These are phyloP conservation scores for Picochlorum sp. DNA, from an alignment of 139 green algal species.

Conservation along the genomic window DNA sequence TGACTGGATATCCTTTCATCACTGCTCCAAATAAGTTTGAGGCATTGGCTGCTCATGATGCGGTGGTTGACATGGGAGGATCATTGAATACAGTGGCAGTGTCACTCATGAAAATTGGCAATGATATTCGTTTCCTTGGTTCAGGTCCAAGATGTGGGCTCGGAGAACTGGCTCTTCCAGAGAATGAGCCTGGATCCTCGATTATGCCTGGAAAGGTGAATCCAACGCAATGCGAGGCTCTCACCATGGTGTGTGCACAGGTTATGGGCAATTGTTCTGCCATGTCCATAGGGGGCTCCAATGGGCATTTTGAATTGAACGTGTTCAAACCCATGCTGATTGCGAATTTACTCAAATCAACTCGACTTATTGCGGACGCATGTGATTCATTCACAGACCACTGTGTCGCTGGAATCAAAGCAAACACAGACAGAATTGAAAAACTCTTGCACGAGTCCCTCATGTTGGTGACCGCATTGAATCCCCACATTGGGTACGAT, in stretches of 20 bases:
- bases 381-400: slow-evolving; percentile 67
- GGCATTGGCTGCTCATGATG: slow-evolving; percentile 89
- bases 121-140: slow-evolving; percentile 70
- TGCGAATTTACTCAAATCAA: slow-evolving; percentile 45
- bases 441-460: slow-evolving; percentile 80
- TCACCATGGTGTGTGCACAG: slow-evolving; percentile 90
- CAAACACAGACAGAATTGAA: slow-evolving; percentile 70
- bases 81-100: slow-evolving; percentile 85
- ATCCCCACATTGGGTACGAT: slow-evolving; percentile 89
- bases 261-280: slow-evolving; percentile 91
- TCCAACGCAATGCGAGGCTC: slow-evolving; percentile 92
- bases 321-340: slow-evolving; percentile 90
- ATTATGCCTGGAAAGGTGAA: slow-evolving; percentile 99
- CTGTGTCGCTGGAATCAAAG: slow-evolving; percentile 52
- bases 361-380: slow-evolving; percentile 71
- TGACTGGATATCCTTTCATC: slow-evolving; percentile 82
- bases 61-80: slow-evolving; percentile 70
- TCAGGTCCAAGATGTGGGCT: slow-evolving; percentile 79
- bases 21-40: slow-evolving; percentile 98
- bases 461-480: slow-evolving; percentile 96
- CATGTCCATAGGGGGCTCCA: slow-evolving; percentile 62
- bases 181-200: slow-evolving; percentile 91
- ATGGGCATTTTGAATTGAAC: slow-evolving; percentile 94
- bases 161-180: slow-evolving; percentile 86
- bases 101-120: slow-evolving; percentile 90